Conservation (phyloP, 257 asterid genomes). For the Paraleonurus japonicus region DNA sequence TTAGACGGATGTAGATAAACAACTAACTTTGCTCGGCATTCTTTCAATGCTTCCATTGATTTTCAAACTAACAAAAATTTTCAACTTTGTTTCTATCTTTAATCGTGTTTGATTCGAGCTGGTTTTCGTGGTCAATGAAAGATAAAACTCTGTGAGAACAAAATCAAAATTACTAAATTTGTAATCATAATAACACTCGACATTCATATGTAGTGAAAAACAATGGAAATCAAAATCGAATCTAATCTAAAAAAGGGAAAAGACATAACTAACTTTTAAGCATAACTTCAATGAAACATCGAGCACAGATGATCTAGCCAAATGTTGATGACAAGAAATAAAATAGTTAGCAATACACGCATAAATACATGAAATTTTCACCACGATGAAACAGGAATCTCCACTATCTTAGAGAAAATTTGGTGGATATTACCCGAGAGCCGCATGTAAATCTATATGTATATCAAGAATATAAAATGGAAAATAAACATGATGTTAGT, state of each 20-base stretch:
- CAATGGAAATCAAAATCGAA: not conserved
- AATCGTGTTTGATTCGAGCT: not conserved
- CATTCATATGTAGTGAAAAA: too few species aligned
- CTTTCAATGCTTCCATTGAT: slow-evolving; percentile 68
- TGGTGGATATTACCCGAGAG: too few species aligned
- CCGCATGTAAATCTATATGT: too few species aligned
- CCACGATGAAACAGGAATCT: not conserved
- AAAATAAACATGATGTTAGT: not conserved
- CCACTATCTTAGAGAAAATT: not conserved
- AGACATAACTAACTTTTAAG: not conserved
- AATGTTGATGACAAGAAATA: too few species aligned
- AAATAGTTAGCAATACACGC: too few species aligned
- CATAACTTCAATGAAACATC: not conserved
- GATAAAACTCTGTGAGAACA: slow-evolving; percentile 4
- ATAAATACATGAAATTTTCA: not conserved
- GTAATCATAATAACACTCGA: not conserved
- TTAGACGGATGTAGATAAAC: slow-evolving; percentile 68
- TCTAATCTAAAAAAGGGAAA: not conserved
- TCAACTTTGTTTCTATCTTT: not conserved
- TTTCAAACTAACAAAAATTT: not conserved
- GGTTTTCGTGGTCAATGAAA: not conserved
- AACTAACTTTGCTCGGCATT: slow-evolving; percentile 48
- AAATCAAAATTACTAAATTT: not conserved
- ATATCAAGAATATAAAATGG: not conserved
- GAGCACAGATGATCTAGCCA: not conserved